Percentiles rank a stretch among this genome's conserved stretches.
Evolutionary conservation across 2,329 filamentous ascomycete species (phyloP).

Genomic region (Dothistroma pini): DNA sequence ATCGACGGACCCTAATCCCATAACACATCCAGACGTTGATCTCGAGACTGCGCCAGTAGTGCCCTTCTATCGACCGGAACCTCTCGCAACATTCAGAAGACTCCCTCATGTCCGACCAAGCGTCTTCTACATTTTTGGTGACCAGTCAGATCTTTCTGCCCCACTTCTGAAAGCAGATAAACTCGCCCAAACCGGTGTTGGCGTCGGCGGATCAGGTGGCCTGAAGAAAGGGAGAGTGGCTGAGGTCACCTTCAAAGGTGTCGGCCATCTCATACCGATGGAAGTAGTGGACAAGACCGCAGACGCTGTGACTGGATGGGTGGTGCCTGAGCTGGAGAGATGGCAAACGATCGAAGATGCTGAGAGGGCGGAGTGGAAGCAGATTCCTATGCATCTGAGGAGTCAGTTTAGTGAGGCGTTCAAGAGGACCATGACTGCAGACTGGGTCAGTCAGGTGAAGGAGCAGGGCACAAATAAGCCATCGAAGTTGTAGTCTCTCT

Average conservation of each 20-base stretch:
- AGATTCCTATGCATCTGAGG: conserved; percentile 28
- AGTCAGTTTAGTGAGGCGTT: conserved; percentile 30
- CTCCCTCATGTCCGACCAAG: conserved; percentile 61
- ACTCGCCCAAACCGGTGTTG: conserved; percentile 60
- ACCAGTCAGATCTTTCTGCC: conserved; percentile 53
- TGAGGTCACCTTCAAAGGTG: conserved; percentile 59
- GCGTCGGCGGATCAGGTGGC: conserved; percentile 65
- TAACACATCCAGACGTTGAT: conserved; percentile 44
- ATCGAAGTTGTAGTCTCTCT: not conserved
- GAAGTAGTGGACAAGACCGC: conserved; percentile 69
- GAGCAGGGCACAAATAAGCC: not conserved
- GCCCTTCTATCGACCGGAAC: conserved; percentile 67
- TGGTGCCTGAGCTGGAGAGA: conserved; percentile 32
- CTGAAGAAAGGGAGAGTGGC: conserved; percentile 62
- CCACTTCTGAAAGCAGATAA: conserved; percentile 55
- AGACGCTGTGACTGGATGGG: conserved; percentile 41
- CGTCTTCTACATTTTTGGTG: conserved; percentile 68
- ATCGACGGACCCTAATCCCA: conserved; percentile 35
- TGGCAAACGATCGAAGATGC: conserved; percentile 33
- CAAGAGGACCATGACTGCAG: conserved; percentile 21
- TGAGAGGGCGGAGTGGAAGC: conserved; percentile 28
- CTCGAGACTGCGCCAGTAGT: conserved; percentile 25
- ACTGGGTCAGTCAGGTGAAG: conserved; percentile 16
- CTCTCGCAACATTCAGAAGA: conserved; percentile 52
- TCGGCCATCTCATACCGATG: conserved; percentile 81